Conservation (phyloP, 495 filamentous ascomycete species). For the Oleoguttula mirabilis region DNA sequence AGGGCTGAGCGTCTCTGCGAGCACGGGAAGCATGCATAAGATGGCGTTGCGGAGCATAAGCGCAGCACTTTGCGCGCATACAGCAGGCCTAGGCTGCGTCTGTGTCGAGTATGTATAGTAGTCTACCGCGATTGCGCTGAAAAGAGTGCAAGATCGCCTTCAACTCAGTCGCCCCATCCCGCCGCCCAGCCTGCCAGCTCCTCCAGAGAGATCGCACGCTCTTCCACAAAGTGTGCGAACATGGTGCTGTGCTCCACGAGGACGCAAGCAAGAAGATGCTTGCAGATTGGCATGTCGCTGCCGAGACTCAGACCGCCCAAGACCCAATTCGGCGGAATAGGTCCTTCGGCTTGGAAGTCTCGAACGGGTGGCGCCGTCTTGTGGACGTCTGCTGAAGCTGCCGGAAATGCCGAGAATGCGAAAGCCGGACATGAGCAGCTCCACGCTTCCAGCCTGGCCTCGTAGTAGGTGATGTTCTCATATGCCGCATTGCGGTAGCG, state of each 20-base stretch:
- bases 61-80: neutral
- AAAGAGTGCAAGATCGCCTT: no score
- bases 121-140: neutral
- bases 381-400: no score
- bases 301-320: constrained; percentile 44
- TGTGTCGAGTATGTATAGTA: constrained; percentile 14
- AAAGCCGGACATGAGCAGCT: constrained; percentile 82
- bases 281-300: constrained; percentile 53
- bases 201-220: constrained; percentile 43
- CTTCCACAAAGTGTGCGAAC: constrained; percentile 43
- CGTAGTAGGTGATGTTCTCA: constrained; percentile 38
- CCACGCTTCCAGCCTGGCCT: constrained; percentile 67
- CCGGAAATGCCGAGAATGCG: constrained; percentile 53
- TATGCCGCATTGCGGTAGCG: constrained; percentile 20
- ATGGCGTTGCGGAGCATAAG: constrained; percentile 4
- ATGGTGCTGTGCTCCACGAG: constrained; percentile 57
- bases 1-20: neutral
- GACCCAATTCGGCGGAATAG: no score
- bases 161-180: constrained; percentile 36
- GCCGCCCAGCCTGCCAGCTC: constrained; percentile 70
- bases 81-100: constrained; percentile 1
- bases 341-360: no score
- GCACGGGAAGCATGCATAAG: neutral
- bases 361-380: no score
- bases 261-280: constrained; percentile 78